Percentiles rank a stretch among this genome's conserved stretches.
phyloP scores from a whole-genome alignment of 2,329 filamentous ascomycete species.

The Colletotrichum liaoningense region DNA sequence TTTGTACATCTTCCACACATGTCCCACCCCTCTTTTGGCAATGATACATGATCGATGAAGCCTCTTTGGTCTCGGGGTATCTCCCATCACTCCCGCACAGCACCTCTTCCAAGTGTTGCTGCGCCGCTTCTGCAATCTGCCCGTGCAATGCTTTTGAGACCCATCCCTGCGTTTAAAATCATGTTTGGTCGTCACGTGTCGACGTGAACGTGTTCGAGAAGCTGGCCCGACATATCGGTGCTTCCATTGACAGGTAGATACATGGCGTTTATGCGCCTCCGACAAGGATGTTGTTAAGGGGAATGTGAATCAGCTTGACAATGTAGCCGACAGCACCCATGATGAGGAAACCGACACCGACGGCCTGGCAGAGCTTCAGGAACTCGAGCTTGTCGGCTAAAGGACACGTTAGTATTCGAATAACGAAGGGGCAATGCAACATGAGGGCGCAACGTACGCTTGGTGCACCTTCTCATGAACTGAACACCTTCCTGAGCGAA shows the following conservation, averaged over 20 bases:
- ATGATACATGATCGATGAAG: slow-evolving; percentile 35
- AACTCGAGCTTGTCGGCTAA: slow-evolving; percentile 54
- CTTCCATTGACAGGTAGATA: not conserved
- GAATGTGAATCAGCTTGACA: slow-evolving; percentile 78
- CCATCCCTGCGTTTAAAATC: slow-evolving; percentile 28
- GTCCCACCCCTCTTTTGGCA: slow-evolving; percentile 32
- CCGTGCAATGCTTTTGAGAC: slow-evolving; percentile 21
- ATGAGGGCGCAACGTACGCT: slow-evolving; percentile 57
- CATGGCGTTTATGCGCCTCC: slow-evolving; percentile 65
- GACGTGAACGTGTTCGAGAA: slow-evolving; percentile 15
- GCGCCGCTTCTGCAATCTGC: slow-evolving; percentile 18
- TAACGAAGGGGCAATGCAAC: not conserved
- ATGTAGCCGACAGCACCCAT: slow-evolving; percentile 79
- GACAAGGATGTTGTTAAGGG: slow-evolving; percentile 77
- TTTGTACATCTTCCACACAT: slow-evolving; percentile 33
- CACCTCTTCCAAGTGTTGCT: slow-evolving; percentile 3
- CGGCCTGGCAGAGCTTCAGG: slow-evolving; percentile 64
- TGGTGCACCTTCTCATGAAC: slow-evolving; percentile 72
- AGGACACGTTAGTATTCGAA: slow-evolving; percentile 2
- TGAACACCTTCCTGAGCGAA: slow-evolving; percentile 72
- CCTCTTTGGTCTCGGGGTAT: slow-evolving; percentile 32
- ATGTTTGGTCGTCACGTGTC: slow-evolving; percentile 14
- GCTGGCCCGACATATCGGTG: slow-evolving; percentile 8
- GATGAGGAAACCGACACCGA: slow-evolving; percentile 76
- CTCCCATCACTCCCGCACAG: slow-evolving; percentile 17